Conservation (phyloP, 2,329 filamentous ascomycete species). For the Dothistroma pini region DNA sequence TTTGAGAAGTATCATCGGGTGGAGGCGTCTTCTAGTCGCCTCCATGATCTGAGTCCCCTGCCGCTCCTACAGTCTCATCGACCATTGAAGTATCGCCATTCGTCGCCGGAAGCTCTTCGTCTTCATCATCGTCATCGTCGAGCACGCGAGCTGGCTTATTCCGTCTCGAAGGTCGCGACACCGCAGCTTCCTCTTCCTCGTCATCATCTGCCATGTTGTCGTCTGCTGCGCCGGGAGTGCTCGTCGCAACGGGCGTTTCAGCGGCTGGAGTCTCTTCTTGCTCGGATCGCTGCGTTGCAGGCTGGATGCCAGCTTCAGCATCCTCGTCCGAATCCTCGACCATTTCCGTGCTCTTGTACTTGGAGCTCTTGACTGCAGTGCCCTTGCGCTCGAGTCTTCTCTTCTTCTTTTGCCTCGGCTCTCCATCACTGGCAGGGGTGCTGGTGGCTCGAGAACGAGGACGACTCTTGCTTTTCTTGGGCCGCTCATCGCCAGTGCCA, state of each 20-base stretch:
- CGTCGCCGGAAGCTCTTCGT: slow-evolving; percentile 17
- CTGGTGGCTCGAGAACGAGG: slow-evolving; percentile 30
- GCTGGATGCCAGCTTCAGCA: slow-evolving; percentile 23
- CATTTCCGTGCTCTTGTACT: slow-evolving; percentile 83
- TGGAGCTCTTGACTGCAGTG: slow-evolving; percentile 44
- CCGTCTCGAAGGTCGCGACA: slow-evolving; percentile 18
- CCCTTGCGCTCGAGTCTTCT: slow-evolving; percentile 56
- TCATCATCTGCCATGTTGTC: slow-evolving; percentile 26
- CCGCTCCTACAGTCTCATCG: slow-evolving; percentile 12
- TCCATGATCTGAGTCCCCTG: slow-evolving; percentile 20
- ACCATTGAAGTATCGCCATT: slow-evolving; percentile 10
- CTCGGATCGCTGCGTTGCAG: slow-evolving; percentile 27
- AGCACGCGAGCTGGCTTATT: slow-evolving; percentile 33
- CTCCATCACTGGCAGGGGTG: slow-evolving; percentile 39
- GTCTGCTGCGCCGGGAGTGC: slow-evolving; percentile 17
- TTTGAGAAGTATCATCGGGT: not conserved
- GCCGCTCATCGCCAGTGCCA: slow-evolving; percentile 48
- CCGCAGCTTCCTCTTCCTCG: slow-evolving; percentile 28
- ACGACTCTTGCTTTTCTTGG: slow-evolving; percentile 36
- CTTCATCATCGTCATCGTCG: slow-evolving; percentile 36
- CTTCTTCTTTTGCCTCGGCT: slow-evolving; percentile 59
- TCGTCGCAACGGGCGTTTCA: slow-evolving; percentile 23
- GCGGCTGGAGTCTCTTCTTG: slow-evolving; percentile 27
- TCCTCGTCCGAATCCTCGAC: slow-evolving; percentile 73
- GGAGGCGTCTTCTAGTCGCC: slow-evolving; percentile 11